Evolutionary conservation across 2,329 filamentous ascomycete genomes (phyloP).

Genomic region (Aspergillus ruber): DNA sequence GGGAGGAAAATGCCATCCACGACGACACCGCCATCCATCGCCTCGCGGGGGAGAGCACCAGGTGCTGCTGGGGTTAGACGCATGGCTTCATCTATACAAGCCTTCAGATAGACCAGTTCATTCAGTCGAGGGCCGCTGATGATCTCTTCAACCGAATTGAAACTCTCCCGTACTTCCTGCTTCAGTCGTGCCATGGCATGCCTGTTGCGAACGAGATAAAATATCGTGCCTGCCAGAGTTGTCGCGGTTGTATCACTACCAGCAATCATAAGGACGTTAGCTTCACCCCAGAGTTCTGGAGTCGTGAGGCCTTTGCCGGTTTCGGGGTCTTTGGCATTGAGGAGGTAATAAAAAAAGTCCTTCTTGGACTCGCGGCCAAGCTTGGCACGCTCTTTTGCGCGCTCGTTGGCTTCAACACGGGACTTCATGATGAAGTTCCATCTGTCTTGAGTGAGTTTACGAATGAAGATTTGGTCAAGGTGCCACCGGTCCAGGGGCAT

Average conservation of each 20-base stretch:
- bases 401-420: conserved; percentile 59
- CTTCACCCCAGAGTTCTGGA: conserved; percentile 64
- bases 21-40: conserved; percentile 31
- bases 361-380: conserved; percentile 61
- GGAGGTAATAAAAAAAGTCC: conserved; percentile 70
- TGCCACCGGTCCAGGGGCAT: conserved; percentile 60
- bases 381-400: conserved; percentile 51
- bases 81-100: conserved; percentile 38
- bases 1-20: conserved; percentile 34
- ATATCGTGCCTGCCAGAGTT: conserved; percentile 42
- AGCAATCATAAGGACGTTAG: conserved; percentile 65
- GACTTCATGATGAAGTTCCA: conserved; percentile 67
- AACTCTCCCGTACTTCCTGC: conserved; percentile 31
- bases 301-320: conserved; percentile 61
- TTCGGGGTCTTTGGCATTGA: conserved; percentile 65
- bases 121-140: conserved; percentile 28
- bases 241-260: conserved; percentile 68
- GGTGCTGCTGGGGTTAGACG: conserved; percentile 35
- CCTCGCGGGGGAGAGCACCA: conserved; percentile 32
- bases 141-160: conserved; percentile 33
- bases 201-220: conserved; percentile 34
- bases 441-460: conserved; percentile 58
- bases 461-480: conserved; percentile 63
- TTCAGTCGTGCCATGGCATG: conserved; percentile 24
- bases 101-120: conserved; percentile 34